Evolutionary conservation across 345 rosid genomes (phyloP).

Genomic region (Luvunga scandens): DNA sequence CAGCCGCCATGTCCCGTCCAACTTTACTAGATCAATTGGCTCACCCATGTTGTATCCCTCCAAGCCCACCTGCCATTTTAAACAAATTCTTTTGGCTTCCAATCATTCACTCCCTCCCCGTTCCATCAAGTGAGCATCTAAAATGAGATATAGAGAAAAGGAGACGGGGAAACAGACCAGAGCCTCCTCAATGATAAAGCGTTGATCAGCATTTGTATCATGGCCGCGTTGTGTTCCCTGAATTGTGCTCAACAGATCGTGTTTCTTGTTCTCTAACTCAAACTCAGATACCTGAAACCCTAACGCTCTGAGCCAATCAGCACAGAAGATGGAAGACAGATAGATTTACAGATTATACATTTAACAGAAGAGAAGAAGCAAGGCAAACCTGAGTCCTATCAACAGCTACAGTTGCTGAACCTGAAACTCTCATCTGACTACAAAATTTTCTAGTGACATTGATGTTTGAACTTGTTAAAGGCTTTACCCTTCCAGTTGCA

Average conservation of each 20-base stretch:
- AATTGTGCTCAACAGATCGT: conserved; percentile 57
- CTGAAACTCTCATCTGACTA: conserved; percentile 29
- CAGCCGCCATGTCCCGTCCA: conserved; percentile 97
- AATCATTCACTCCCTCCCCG: neutral
- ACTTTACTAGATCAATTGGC: conserved; percentile 53
- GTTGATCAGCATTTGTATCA: conserved; percentile 61
- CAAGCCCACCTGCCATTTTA: conserved; percentile 53
- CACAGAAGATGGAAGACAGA: neutral
- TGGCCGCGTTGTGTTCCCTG: conserved; percentile 80
- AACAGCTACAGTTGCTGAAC: conserved; percentile 44
- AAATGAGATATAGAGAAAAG: neutral
- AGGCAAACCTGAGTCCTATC: conserved; percentile 36
- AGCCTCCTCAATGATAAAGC: conserved; percentile 78
- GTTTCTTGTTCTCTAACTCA: conserved; percentile 65
- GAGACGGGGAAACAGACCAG: conserved; percentile 41
- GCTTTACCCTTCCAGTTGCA: conserved; percentile 24
- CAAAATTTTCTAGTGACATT: conserved; percentile 18
- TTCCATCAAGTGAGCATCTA: neutral
- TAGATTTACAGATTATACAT: neutral
- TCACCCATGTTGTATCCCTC: conserved; percentile 69
- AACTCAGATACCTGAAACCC: conserved; percentile 49
- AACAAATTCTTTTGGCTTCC: conserved; percentile 1
- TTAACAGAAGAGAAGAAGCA: conserved; percentile 9
- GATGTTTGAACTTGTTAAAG: conserved; percentile 15
- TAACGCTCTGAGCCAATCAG: conserved; percentile 9